Evolutionary conservation across 2,329 filamentous ascomycete species (phyloP), one percentile per base, ranked within the genome.

Genomic region (Lecanicillium sp.): DNA sequence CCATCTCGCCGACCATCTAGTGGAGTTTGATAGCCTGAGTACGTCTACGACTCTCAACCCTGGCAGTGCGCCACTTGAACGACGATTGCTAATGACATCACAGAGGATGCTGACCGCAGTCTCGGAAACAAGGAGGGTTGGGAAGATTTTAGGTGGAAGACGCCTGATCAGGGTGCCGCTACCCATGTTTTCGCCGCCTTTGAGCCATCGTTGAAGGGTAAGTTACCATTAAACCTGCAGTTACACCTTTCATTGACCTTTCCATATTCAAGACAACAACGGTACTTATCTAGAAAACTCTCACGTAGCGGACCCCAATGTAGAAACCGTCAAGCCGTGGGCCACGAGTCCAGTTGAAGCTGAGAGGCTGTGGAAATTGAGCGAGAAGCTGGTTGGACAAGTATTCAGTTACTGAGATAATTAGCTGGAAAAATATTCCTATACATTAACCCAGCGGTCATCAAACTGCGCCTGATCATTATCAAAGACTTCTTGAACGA

Each of bases 331-430:
- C 27, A 54, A 48, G 33, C 46, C 55, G 10, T 59, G 57, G 55
- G 59, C 46, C 1, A 55, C 52, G n/a, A 55, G 52, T 32, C 12
- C 41, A 3, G 13, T 59, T 7, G 57, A 60, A 35, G 66, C 68
- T 0, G 60, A 65, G 42, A 65, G 49, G 50, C 49, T 71, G 28
- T 72, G 68, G 69, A 55, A 55, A 31, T 31, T 69, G 33, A 69
- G 62, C n/a, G 64, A 69, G 53, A 50, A 64, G 45, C 46, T 71
- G 35, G 65, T 70, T n/a, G 58, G 54, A 1, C 54, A 68, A 40
- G 52, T 59, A 39, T 68, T 68, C 44, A 37, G 38, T 6, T 56
- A 54, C n/a, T 58, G n/a, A 29, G 10, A 36, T n/a, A 36, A 10
- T 28, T 6, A 32, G 29, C n/a, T n/a, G n/a, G n/a, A n/a, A n/a